Percentiles rank a stretch among this genome's conserved stretches.
These are phyloP conservation scores for Stemphylium beticola DNA, from an alignment of 2,329 filamentous ascomycete species.

Conservation along the genomic window DNA sequence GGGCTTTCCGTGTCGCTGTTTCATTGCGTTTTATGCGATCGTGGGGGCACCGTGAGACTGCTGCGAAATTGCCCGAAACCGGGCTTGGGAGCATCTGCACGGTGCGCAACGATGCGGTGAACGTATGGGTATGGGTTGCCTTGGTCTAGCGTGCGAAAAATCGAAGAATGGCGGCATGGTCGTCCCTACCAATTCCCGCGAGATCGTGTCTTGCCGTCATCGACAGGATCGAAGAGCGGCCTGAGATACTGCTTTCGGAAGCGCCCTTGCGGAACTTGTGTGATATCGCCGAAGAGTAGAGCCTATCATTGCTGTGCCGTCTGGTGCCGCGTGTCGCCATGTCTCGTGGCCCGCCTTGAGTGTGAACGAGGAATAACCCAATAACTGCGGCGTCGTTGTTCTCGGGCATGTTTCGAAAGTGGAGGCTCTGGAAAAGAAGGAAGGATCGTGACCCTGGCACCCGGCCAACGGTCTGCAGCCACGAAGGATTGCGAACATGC, in stretches of 20 bases:
- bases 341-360: neutral
- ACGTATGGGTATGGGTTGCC: constrained; percentile 6
- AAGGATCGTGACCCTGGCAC: constrained; percentile 1
- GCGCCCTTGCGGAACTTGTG: constrained; percentile 4
- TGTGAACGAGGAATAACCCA: neutral
- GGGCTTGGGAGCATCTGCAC: constrained; percentile 4
- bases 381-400: neutral
- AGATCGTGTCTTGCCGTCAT: constrained; percentile 12
- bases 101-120: constrained; percentile 3
- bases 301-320: constrained; percentile 8
- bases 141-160: constrained; percentile 2
- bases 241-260: constrained; percentile 5
- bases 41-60: neutral
- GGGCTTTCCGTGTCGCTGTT: constrained; percentile 10
- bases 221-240: constrained; percentile 3
- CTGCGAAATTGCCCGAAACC: constrained; percentile 11
- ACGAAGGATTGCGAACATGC: constrained; percentile 12
- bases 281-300: constrained; percentile 4
- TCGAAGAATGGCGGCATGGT: constrained; percentile 4
- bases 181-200: constrained; percentile 13
- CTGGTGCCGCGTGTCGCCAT: constrained; percentile 8
- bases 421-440: constrained; percentile 3
- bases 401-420: constrained; percentile 5
- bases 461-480: constrained; percentile 14
- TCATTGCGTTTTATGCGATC: constrained; percentile 15